Evolutionary conservation across 306 rosid genomes (phyloP), one percentile per base, ranked within the genome.

Genomic region (Rosa chinensis): DNA sequence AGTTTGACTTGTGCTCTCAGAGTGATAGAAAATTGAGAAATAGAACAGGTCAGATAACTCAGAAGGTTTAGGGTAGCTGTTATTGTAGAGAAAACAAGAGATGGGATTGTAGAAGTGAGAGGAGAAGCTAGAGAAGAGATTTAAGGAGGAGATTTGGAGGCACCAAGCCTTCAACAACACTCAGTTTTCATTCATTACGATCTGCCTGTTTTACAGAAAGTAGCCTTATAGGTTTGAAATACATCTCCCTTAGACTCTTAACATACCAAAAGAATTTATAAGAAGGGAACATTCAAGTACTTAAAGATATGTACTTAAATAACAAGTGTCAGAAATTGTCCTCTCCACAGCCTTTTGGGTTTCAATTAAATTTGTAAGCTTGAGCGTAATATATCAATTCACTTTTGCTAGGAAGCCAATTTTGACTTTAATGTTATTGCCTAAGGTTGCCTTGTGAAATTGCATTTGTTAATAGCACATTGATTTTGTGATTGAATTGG

Each of bases 401-500:
- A 9, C 63, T 58, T 58, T 13, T 62, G 3, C 40, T 28, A 62
- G 40, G 16, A 61, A 25, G 66, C 18, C 39, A 25, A 61, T 28
- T 32, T 35, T 16, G 45, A 64, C 44, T 35, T 13, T 17, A 11
- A 35, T 64, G 10, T 64, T 35, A 6, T 35, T 21, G 6, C 17
- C 39, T 5, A 10, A 2, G 17, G 28, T 52, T 13, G 50, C 6
- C 20, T 1, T 48, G 35, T 28, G 43, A 48, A 44, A 10, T 40
- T 21, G 43, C 13, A 28, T 43, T 50, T 21, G 23, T 49, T 71
- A 79, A 14, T 43, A 35, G 39, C 48, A 42, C 50, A 28, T 55
- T 23, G 23, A 37, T 14, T 50, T 47, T 83, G 79, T 82, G 42
- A 81, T 67, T 63, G 61, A 4, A 40, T 40, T 66, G 72, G 75